Evolutionary conservation across 1,284 basidiomycete species (phyloP).

Genomic region (Marasmius oreades): DNA sequence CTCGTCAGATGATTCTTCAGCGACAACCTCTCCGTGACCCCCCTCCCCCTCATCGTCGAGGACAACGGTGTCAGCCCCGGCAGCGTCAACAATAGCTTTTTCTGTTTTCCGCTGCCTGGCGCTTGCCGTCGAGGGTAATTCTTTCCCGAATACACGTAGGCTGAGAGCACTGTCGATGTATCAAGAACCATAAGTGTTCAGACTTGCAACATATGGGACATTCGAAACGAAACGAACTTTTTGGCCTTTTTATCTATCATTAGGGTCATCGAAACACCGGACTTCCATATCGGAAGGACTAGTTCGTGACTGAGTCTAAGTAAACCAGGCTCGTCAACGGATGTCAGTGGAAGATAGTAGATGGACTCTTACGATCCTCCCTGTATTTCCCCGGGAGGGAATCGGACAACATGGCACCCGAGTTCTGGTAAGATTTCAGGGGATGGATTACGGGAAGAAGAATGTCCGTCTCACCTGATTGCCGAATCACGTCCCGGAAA

Average conservation of each 20-base stretch:
- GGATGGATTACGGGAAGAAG: neutral
- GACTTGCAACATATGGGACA: neutral
- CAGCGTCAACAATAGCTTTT: neutral
- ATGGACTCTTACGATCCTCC: constrained; percentile 47
- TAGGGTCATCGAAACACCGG: constrained; percentile 76
- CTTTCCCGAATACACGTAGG: constrained; percentile 74
- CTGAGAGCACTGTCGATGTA: constrained; percentile 58
- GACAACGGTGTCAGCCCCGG: neutral
- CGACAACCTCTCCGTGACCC: neutral
- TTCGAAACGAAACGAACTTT: constrained; percentile 46
- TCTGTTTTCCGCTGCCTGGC: neutral
- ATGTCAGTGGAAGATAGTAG: neutral
- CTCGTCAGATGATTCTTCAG: neutral
- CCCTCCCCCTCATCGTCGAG: neutral
- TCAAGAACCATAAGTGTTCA: neutral
- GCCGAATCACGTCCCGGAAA: constrained; percentile 49
- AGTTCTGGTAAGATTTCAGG: constrained; percentile 35
- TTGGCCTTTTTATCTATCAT: constrained; percentile 97
- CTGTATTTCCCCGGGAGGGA: constrained; percentile 52
- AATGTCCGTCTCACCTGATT: constrained; percentile 38
- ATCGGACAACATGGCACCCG: constrained; percentile 74
- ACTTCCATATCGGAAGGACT: constrained; percentile 88
- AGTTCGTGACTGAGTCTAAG: constrained; percentile 71
- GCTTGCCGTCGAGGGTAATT: constrained; percentile 36
- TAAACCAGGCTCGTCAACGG: constrained; percentile 6